A percentile compares a stretch with the other conserved stretches of the same genome.
Conservation (phyloP, 2,329 filamentous ascomycete species). For the Penicillium sp. region DNA sequence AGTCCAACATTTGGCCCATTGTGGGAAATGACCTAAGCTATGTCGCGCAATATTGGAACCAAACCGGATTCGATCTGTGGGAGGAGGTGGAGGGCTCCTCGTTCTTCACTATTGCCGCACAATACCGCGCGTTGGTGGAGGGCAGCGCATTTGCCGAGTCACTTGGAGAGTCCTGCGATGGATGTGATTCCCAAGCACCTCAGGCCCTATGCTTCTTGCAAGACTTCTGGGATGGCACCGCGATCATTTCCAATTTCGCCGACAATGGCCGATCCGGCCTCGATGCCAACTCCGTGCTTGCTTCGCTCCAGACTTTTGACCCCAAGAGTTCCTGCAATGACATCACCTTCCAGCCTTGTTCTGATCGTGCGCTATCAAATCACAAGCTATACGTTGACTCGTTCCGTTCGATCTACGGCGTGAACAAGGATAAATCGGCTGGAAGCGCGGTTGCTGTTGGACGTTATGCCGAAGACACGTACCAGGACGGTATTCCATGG, state of each 20-base stretch:
- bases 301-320: conserved; percentile 46
- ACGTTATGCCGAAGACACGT: conserved; percentile 69
- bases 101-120: conserved; percentile 17
- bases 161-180: conserved; percentile 22
- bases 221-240: conserved; percentile 66
- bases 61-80: conserved; percentile 20
- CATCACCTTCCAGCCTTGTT: conserved; percentile 74
- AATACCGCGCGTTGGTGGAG: conserved; percentile 10
- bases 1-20: not conserved
- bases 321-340: conserved; percentile 36
- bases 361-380: conserved; percentile 65
- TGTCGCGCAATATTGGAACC: conserved; percentile 19
- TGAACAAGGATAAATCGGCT: conserved; percentile 43
- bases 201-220: conserved; percentile 72
- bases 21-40: conserved; percentile 16
- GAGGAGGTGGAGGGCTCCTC: conserved; percentile 16
- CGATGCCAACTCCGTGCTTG: conserved; percentile 67
- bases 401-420: conserved; percentile 67
- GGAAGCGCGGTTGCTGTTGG: conserved; percentile 50
- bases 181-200: conserved; percentile 65
- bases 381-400: conserved; percentile 74
- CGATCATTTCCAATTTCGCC: conserved; percentile 66
- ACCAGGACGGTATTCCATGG: conserved; percentile 80
- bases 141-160: not conserved
- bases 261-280: conserved; percentile 65